Evolutionary conservation across 148 eudicot genomes (phyloP), one percentile per base, ranked within the genome.

Genomic region (Nepenthes mirabilis): DNA sequence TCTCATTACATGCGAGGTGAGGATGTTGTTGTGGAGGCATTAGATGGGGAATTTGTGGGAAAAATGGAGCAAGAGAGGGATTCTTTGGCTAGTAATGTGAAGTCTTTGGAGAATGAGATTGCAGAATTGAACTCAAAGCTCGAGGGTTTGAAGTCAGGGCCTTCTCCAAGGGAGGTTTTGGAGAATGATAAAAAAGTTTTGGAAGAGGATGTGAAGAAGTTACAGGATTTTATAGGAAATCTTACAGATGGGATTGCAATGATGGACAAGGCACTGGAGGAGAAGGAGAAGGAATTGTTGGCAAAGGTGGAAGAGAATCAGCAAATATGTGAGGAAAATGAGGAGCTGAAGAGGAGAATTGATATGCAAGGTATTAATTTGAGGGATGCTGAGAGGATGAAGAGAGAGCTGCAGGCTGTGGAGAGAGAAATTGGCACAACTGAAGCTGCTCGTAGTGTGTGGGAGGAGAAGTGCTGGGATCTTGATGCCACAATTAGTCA

Each of bases 321-420:
- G 68, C 70, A 64, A 68, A 83, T 75, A 35, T 66, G 77, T 12
- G 86, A 72, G 77, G 96, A 86, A 77, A 88, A 79, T 58, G 88
- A 86, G 66, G 99, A 86, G 77, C 70, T 94, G 71, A 84, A 72
- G 84, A 86, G 73, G 77, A 75, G 64, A 61, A 69, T 84, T n/a
- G 84, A 86, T 65, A 77, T 74, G 49, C 99, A 89, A 58, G 85
- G 73, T 55, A 75, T 94, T 72, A 89, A 82, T 66, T 11, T 75
- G n/a, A 77, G 95, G 82, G 99, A 81, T 70, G 99, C 97, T 3
- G 99, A 86, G 74, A 84, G 96, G 80, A 94, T 94, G 97, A 89
- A 79, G 77, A 76, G 85, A 62, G 97, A 94, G 71, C 56, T 89
- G 68, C 75, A 67, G 75, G 82, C 84, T 13, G 80, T 84, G 58